Percentiles rank a stretch among this genome's conserved stretches.
These are phyloP conservation scores for Cronartium ribicola DNA, from an alignment of 1,284 basidiomycete genomes.

Conservation along the genomic window DNA sequence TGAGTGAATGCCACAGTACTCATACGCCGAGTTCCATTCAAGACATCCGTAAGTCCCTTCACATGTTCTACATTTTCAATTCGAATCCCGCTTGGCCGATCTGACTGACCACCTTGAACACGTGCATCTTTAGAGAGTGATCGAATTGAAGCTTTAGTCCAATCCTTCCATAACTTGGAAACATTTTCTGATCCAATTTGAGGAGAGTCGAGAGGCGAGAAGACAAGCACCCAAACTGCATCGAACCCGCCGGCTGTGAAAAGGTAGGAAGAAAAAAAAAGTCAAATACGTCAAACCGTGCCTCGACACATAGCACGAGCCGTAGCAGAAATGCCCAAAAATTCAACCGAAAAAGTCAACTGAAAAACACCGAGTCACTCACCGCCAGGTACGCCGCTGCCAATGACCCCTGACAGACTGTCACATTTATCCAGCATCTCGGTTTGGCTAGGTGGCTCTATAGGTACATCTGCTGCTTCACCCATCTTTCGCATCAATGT, in stretches of 20 bases:
- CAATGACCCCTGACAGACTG: slow-evolving; percentile 73
- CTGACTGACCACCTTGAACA: slow-evolving; percentile 9
- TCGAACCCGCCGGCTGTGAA: slow-evolving; percentile 78
- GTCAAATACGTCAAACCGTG: neutral
- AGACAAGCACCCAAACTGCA: slow-evolving; percentile 84
- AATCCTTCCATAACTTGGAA: slow-evolving; percentile 14
- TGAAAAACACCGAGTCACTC: neutral
- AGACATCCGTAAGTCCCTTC: neutral
- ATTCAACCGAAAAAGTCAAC: neutral
- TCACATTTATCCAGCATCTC: slow-evolving; percentile 76
- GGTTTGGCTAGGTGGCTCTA: slow-evolving; percentile 88
- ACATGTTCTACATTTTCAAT: neutral
- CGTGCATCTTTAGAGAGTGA: slow-evolving; percentile 21
- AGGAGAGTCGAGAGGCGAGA: slow-evolving; percentile 57
- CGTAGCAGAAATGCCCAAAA: neutral
- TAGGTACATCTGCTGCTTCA: slow-evolving; percentile 69
- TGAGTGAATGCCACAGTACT: neutral
- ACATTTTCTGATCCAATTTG: slow-evolving; percentile 2
- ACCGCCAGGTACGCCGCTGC: slow-evolving; percentile 89
- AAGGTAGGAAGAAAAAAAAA: slow-evolving; percentile 4
- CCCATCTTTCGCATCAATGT: slow-evolving; percentile 83
- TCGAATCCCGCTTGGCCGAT: neutral
- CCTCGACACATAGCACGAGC: neutral
- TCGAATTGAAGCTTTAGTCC: slow-evolving; percentile 18
- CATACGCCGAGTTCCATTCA: neutral